phyloP scores from a whole-genome alignment of 805 yeast genomes.

The Monosporozyma unispora region DNA sequence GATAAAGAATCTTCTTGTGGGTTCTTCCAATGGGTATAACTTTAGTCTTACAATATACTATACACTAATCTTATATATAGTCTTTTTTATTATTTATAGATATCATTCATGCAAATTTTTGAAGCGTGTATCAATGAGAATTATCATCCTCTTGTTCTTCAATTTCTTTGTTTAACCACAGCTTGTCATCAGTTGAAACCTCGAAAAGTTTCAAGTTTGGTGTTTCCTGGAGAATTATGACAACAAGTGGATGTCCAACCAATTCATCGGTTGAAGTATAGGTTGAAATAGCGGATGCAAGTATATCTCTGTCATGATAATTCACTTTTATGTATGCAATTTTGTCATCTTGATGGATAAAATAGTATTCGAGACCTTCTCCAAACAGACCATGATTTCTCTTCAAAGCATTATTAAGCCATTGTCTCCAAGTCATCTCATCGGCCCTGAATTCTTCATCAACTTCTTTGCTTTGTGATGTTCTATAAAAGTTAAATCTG shows the following conservation, averaged over 20 bases:
- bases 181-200: conserved; percentile 18
- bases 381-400: conserved; percentile 37
- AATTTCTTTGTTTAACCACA: conserved; percentile 20
- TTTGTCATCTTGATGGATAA: conserved; percentile 21
- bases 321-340: conserved; percentile 24
- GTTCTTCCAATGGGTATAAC: conserved; percentile 43
- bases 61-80: neutral
- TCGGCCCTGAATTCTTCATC: conserved; percentile 24
- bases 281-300: conserved; percentile 27
- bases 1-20: conserved; percentile 38
- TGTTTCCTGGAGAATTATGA: conserved; percentile 17
- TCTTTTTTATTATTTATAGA: neutral
- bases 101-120: neutral
- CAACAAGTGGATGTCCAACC: conserved; percentile 20
- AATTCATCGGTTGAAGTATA: conserved; percentile 28
- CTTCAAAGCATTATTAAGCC: conserved; percentile 29
- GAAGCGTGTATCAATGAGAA: neutral
- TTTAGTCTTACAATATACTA: neutral
- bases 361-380: conserved; percentile 29
- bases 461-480: conserved; percentile 15
- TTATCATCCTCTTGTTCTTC: conserved; percentile 15
- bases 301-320: conserved; percentile 21
- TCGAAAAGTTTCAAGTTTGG: conserved; percentile 18
- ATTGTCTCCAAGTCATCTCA: conserved; percentile 33
- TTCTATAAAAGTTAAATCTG: conserved; percentile 2